Conservation (phyloP, 2,329 filamentous ascomycete genomes). For the Hirsutella minnesotensis region DNA sequence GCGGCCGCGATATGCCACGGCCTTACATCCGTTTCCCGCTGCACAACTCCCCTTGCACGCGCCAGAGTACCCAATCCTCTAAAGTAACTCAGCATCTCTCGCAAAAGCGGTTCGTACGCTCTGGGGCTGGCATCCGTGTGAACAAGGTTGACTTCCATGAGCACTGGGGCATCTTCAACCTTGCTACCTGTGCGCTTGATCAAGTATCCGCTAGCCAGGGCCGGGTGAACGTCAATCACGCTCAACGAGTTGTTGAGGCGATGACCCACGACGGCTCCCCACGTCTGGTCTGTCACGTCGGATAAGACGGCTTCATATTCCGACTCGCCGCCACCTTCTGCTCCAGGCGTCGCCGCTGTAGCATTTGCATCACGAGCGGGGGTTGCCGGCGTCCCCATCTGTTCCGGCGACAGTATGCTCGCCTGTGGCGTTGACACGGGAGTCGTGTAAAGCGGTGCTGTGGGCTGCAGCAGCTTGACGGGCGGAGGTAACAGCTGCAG, state of each 20-base stretch:
- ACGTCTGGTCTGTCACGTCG: slow-evolving; percentile 63
- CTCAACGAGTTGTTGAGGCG: slow-evolving; percentile 48
- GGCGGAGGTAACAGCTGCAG: slow-evolving; percentile 49
- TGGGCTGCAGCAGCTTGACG: slow-evolving; percentile 32
- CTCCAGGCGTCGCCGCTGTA: slow-evolving; percentile 33
- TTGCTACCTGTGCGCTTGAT: slow-evolving; percentile 48
- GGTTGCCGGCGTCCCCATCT: slow-evolving; percentile 37
- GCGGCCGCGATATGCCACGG: slow-evolving; percentile 70
- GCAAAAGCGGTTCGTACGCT: slow-evolving; percentile 50
- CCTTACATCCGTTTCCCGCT: slow-evolving; percentile 47
- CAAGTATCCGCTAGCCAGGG: slow-evolving; percentile 53
- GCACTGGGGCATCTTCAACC: slow-evolving; percentile 43
- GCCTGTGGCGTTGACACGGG: slow-evolving; percentile 58
- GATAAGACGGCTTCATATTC: slow-evolving; percentile 53
- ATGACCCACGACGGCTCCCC: slow-evolving; percentile 60
- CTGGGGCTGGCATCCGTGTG: slow-evolving; percentile 38
- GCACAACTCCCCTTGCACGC: slow-evolving; percentile 50
- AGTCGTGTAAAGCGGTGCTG: slow-evolving; percentile 42
- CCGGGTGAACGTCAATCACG: slow-evolving; percentile 40
- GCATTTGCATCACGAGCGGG: slow-evolving; percentile 26
- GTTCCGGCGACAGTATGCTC: slow-evolving; percentile 48
- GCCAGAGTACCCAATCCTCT: slow-evolving; percentile 58
- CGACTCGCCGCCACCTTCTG: slow-evolving; percentile 28
- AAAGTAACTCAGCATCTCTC: slow-evolving; percentile 61
- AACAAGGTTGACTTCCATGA: slow-evolving; percentile 55